Evolutionary conservation across 768 basidiomycete species (phyloP).

Genomic region (Amanita thiersii): DNA sequence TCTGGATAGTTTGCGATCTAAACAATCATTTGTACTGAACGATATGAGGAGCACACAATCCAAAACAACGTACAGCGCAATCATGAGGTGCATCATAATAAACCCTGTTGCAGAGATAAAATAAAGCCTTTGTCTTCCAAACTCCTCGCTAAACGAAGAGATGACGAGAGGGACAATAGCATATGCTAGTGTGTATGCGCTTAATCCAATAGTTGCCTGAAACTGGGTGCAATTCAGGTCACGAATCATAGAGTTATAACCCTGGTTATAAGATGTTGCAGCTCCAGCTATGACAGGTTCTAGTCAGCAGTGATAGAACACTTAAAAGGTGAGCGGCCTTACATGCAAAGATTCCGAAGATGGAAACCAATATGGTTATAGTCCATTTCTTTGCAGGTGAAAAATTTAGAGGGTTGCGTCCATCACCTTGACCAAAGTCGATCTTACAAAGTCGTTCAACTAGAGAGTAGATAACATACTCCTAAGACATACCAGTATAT

Average conservation of each 20-base stretch:
- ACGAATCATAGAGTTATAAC: conserved; percentile 46
- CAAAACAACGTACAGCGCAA: conserved; percentile 28
- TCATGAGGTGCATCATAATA: conserved; percentile 40
- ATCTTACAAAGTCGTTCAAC: not conserved
- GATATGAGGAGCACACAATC: not conserved
- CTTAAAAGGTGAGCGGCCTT: conserved; percentile 24
- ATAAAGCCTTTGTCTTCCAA: conserved; percentile 57
- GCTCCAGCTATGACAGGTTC: conserved; percentile 32
- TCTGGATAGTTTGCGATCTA: conserved; percentile 45
- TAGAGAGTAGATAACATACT: too few species aligned
- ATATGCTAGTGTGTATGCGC: conserved; percentile 53
- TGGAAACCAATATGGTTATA: conserved; percentile 29
- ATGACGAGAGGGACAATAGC: conserved; percentile 56
- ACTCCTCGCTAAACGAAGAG: conserved; percentile 66
- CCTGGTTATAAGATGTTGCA: conserved; percentile 45
- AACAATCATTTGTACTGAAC: too few species aligned
- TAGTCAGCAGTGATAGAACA: not conserved
- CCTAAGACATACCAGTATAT: too few species aligned
- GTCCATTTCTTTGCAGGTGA: conserved; percentile 18
- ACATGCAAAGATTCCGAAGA: conserved; percentile 39
- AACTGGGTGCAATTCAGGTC: conserved; percentile 38
- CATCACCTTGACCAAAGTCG: conserved; percentile 19
- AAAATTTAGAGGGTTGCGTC: conserved; percentile 32
- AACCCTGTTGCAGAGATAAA: conserved; percentile 42
- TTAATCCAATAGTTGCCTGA: conserved; percentile 39